A percentile compares a stretch with the other conserved stretches of the same genome.
phyloP scores from a whole-genome alignment of 306 rosid species.

The Inga oerstediana region DNA sequence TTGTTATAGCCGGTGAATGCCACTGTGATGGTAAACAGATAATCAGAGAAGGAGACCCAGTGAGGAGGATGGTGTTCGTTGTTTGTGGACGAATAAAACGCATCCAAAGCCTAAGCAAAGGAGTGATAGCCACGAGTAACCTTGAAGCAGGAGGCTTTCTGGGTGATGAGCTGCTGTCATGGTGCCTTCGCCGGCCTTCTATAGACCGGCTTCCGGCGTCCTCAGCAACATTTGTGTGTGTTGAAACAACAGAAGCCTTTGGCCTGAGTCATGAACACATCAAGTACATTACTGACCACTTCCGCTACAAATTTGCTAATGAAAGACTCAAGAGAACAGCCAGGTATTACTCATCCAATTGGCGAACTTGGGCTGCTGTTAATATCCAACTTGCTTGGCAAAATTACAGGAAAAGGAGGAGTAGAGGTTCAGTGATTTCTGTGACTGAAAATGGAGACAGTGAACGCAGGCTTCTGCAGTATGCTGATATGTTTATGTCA shows the following conservation, averaged over 20 bases:
- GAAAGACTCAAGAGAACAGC: too few relatives aligned
- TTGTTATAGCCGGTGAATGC: not conserved
- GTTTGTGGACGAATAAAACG: constrained; percentile 78
- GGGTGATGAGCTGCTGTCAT: constrained; percentile 90
- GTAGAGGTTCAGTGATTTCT: constrained; percentile 71
- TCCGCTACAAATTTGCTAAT: too few relatives aligned
- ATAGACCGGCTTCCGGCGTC: too few relatives aligned
- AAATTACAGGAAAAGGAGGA: constrained; percentile 81
- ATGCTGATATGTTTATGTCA: constrained; percentile 98
- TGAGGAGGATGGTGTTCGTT: constrained; percentile 79
- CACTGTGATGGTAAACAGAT: constrained; percentile 52
- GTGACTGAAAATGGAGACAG: constrained; percentile 48
- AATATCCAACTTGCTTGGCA: too few relatives aligned
- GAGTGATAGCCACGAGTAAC: constrained; percentile 78
- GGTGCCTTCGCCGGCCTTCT: too few relatives aligned
- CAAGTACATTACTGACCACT: too few relatives aligned
- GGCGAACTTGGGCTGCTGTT: too few relatives aligned
- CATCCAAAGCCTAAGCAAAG: constrained; percentile 86
- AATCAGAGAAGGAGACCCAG: constrained; percentile 95
- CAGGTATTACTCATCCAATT: too few relatives aligned
- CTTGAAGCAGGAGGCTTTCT: constrained; percentile 90
- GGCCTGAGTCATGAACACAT: too few relatives aligned
- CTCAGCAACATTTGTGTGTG: too few relatives aligned
- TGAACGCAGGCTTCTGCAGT: constrained; percentile 75
- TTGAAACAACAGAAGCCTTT: too few relatives aligned